Percentiles rank a stretch among this genome's conserved stretches.
Evolutionary conservation across 371 early-diverging fungal genomes (phyloP).

Genomic region (Actinomucor elegans): DNA sequence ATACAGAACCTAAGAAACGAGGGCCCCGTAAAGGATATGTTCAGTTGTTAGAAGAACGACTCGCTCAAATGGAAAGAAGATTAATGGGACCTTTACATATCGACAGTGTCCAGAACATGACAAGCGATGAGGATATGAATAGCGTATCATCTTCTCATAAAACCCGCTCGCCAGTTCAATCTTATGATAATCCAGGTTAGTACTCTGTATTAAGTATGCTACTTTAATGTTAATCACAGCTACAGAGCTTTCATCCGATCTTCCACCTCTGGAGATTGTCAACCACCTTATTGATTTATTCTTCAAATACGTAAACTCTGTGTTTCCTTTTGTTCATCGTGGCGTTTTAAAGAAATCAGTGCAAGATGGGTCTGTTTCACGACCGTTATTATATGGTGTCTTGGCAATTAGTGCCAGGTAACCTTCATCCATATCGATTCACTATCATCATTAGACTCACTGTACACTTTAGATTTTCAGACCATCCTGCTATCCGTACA

Average conservation of each 20-base stretch:
- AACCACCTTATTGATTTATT: constrained; percentile 58
- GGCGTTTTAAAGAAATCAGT: constrained; percentile 27
- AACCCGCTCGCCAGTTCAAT: constrained; percentile 15
- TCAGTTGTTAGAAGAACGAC: constrained; percentile 67
- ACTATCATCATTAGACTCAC: neutral
- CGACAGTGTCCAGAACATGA: neutral
- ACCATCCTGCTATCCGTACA: constrained; percentile 37
- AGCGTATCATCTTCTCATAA: constrained; percentile 2
- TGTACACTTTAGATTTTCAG: constrained; percentile 40
- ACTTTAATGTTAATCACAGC: too few species aligned
- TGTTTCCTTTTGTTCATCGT: constrained; percentile 57
- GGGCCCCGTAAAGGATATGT: constrained; percentile 82
- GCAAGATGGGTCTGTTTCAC: constrained; percentile 31
- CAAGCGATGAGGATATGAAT: constrained; percentile 3
- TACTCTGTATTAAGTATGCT: too few species aligned
- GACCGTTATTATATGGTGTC: constrained; percentile 41
- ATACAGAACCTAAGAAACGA: constrained; percentile 70
- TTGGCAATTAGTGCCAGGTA: constrained; percentile 48
- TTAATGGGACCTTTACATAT: constrained; percentile 25
- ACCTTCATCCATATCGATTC: neutral
- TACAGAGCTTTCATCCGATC: constrained; percentile 19
- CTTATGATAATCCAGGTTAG: constrained; percentile 17
- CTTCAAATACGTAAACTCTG: constrained; percentile 55
- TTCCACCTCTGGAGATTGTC: constrained; percentile 47
- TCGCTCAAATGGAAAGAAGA: constrained; percentile 65